Conservation (phyloP, 805 yeast genomes). For the Saccharomycopsis oosterbeekiorum region DNA sequence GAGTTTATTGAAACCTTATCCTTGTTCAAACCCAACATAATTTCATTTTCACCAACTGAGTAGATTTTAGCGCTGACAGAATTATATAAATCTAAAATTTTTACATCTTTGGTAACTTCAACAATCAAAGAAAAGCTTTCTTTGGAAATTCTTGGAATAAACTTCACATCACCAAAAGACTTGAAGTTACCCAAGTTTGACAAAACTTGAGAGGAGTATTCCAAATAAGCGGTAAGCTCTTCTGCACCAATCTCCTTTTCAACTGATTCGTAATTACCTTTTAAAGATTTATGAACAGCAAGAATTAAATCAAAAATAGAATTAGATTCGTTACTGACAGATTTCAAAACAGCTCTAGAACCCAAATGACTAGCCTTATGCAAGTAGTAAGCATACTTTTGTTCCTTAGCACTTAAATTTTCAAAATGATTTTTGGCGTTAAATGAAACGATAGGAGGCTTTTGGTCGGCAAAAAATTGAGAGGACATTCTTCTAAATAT, state of each 20-base stretch:
- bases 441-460: conserved; percentile 63
- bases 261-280: conserved; percentile 37
- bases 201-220: conserved; percentile 67
- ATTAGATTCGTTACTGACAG: conserved; percentile 78
- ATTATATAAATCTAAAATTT: conserved; percentile 29
- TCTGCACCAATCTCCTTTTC: conserved; percentile 27
- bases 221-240: conserved; percentile 41
- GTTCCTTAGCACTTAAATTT: conserved; percentile 46
- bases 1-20: conserved; percentile 31
- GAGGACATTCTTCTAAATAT: conserved; percentile 9
- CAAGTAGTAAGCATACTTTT: conserved; percentile 74
- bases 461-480: conserved; percentile 40
- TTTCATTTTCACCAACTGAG: conserved; percentile 35
- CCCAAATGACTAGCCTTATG: conserved; percentile 82
- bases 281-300: conserved; percentile 40
- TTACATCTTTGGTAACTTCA: conserved; percentile 30
- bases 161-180: conserved; percentile 83
- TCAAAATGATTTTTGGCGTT: conserved; percentile 64
- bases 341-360: conserved; percentile 65
- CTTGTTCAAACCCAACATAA: conserved; percentile 66
- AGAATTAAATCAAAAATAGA: conserved; percentile 61
- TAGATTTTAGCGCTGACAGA: conserved; percentile 41
- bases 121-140: conserved; percentile 42
- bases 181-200: conserved; percentile 71
- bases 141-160: conserved; percentile 52